A percentile compares a stretch with the other conserved stretches of the same genome.
phyloP scores from a whole-genome alignment of 441 rosid species.

The Pelargonium cotyledonis region DNA sequence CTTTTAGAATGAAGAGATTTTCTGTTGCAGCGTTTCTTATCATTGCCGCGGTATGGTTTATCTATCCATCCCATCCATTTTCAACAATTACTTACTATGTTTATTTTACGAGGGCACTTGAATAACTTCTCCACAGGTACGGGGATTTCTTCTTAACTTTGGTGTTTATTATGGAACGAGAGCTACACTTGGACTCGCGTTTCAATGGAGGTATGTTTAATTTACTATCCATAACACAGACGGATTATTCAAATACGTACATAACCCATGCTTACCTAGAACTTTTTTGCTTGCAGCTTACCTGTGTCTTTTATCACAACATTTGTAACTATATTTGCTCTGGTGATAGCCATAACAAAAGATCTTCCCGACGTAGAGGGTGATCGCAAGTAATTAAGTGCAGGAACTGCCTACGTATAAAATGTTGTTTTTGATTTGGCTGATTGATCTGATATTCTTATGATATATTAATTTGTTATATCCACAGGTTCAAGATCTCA shows the following conservation, averaged over 20 bases:
- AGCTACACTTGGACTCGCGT: slow-evolving; percentile 84
- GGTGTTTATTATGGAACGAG: slow-evolving; percentile 85
- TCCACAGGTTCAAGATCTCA: slow-evolving; percentile 69
- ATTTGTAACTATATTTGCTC: slow-evolving; percentile 78
- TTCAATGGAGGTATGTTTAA: slow-evolving; percentile 71
- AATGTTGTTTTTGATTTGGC: too few species aligned
- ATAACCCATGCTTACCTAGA: not conserved
- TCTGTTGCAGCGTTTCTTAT: slow-evolving; percentile 86
- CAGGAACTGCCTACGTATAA: not conserved
- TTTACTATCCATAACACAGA: not conserved
- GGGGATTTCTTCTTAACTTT: slow-evolving; percentile 91
- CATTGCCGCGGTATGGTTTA: slow-evolving; percentile 61
- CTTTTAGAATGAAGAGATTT: slow-evolving; percentile 82
- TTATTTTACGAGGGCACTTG: not conserved
- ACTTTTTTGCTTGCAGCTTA: slow-evolving; percentile 43
- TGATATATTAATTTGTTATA: not conserved
- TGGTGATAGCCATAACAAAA: slow-evolving; percentile 88
- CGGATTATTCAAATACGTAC: not conserved
- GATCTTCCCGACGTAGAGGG: slow-evolving; percentile 97
- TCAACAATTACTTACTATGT: slow-evolving; percentile 2
- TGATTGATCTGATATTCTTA: slow-evolving; percentile 8
- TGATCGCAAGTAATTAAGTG: slow-evolving; percentile 83
- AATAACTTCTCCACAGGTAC: slow-evolving; percentile 43
- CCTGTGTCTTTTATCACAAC: slow-evolving; percentile 92
- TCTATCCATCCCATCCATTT: not conserved